Evolutionary conservation across 306 rosid genomes (phyloP), one percentile per base, ranked within the genome.

Genomic region (Elaeagnus macrophylla): DNA sequence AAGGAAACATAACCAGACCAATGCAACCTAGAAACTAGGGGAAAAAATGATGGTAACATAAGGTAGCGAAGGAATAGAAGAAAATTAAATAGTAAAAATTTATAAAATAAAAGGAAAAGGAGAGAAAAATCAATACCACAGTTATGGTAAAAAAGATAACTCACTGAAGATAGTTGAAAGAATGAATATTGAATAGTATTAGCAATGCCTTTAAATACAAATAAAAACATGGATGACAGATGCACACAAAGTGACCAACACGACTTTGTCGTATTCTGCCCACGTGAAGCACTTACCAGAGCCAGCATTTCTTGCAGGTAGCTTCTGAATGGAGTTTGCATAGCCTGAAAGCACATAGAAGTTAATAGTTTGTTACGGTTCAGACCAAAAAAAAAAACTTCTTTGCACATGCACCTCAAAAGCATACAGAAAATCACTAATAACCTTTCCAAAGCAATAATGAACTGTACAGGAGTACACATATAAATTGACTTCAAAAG

Each of bases 271-370:
- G 15, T 10, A 18, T 41, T 18, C 15, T 56, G 11, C 18, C 37
- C 20, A 13, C 12, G 12, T 57, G 7, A 19, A 61, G 17, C 32
- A 63, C 89, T 74, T 77, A 93, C 99, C 59, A 78, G 77, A 61
- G 84, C 57, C 25, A 72, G 82, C 95, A 91, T 91, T 0, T 84
- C 96, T 62, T 87, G 91, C 67, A 91, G 93, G 80, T 91, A 87
- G 77, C 75, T 62, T 80, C 99, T 80, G 82, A 91, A 93, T 35
- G 96, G 95, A 47, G 99, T 93, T 80, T 93, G 99, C 94, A 75
- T 62, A 18, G 84, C 78, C 99, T 93, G 83, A 59, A 62, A 68
- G 39, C 56, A 20, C 38, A n/a, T 18, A 13, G 7, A 53, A 15
- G 32, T 25, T 3, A 25, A 25, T 1, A 5, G 32, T 25, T 25